Evolutionary conservation across 345 rosid genomes (phyloP).

Genomic region (Stellera chamaejasme): DNA sequence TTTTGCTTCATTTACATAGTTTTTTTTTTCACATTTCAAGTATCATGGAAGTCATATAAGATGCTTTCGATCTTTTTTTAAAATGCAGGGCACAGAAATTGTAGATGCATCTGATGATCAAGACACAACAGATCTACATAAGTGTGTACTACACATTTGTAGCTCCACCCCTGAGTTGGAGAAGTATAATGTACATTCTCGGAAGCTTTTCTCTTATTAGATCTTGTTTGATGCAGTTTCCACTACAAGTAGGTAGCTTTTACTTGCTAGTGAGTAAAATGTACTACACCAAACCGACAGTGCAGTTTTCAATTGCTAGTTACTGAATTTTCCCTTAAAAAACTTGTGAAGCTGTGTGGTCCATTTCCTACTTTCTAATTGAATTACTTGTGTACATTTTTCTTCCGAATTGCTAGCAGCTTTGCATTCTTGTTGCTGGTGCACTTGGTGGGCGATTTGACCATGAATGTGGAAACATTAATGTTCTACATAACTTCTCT

Average conservation of each 20-base stretch:
- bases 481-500: constrained; percentile 58
- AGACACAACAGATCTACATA: constrained; percentile 93
- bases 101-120: constrained; percentile 82
- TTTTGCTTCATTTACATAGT: too few species aligned
- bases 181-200: constrained; percentile 43
- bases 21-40: not conserved
- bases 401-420: constrained; percentile 27
- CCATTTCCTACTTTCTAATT: constrained; percentile 1
- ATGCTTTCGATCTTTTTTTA: constrained; percentile 10
- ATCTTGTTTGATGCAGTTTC: not conserved
- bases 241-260: not conserved
- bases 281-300: not conserved
- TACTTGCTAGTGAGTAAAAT: not conserved
- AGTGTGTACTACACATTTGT: constrained; percentile 52
- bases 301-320: not conserved
- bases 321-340: not conserved
- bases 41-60: constrained; percentile 8
- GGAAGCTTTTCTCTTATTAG: not conserved
- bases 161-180: constrained; percentile 37
- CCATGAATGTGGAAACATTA: constrained; percentile 88
- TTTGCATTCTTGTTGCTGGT: constrained; percentile 83
- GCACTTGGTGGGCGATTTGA: constrained; percentile 98
- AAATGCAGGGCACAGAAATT: constrained; percentile 68
- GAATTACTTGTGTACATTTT: not conserved
- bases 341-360: not conserved